These are phyloP conservation scores for Venturiaceae sp. DNA, from an alignment of 2,329 filamentous ascomycete species.

Conservation along the genomic window DNA sequence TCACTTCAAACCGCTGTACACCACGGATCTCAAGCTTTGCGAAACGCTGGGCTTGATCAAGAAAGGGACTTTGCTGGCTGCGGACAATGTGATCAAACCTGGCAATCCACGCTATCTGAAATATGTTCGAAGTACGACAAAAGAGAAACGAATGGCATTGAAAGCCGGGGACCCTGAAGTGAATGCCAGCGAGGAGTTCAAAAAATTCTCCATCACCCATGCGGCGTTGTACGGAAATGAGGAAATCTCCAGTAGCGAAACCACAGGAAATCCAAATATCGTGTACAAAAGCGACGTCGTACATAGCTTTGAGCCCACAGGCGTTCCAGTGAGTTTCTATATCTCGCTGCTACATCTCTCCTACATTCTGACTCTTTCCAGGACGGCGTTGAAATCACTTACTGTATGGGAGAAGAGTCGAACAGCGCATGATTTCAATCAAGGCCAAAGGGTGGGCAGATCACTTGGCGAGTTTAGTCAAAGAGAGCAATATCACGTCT, in stretches of 20 bases:
- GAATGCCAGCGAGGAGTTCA: neutral
- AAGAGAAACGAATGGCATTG: slow-evolving; percentile 46
- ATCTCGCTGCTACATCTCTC: too few species aligned
- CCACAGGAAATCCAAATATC: slow-evolving; percentile 51
- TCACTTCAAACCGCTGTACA: slow-evolving; percentile 70
- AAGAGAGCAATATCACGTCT: too few species aligned
- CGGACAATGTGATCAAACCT: slow-evolving; percentile 63
- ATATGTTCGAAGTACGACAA: slow-evolving; percentile 57
- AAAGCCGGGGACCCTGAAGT: slow-evolving; percentile 9
- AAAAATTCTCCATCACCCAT: slow-evolving; percentile 13
- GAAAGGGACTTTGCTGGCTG: slow-evolving; percentile 53
- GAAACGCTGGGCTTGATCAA: slow-evolving; percentile 59
- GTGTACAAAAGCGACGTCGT: slow-evolving; percentile 55
- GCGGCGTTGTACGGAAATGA: slow-evolving; percentile 14
- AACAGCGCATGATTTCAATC: neutral
- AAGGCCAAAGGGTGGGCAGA: neutral
- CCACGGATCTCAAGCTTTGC: slow-evolving; percentile 64
- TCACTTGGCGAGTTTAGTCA: neutral
- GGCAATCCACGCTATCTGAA: slow-evolving; percentile 62
- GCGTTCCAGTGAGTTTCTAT: slow-evolving; percentile 37
- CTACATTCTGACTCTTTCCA: slow-evolving; percentile 16
- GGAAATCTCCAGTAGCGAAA: slow-evolving; percentile 17
- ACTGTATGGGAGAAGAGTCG: slow-evolving; percentile 36
- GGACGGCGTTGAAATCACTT: slow-evolving; percentile 60
- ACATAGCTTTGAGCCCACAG: slow-evolving; percentile 59